Conservation (phyloP, 2,329 filamentous ascomycete species). For the Aspergillus texensis region DNA sequence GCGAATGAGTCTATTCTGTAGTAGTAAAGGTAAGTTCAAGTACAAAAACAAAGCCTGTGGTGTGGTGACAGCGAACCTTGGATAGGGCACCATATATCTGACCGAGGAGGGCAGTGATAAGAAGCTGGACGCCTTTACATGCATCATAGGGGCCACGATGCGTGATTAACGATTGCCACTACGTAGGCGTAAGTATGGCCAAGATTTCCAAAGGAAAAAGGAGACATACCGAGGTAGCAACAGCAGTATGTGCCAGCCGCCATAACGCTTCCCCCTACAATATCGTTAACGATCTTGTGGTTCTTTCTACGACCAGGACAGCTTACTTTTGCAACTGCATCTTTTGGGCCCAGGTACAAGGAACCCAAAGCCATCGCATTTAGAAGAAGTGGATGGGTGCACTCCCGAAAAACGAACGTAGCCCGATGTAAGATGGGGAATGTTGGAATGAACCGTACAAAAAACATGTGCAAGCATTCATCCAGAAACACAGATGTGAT, state of each 20-base stretch:
- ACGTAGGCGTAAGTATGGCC: constrained; percentile 10
- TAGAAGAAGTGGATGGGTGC: constrained; percentile 46
- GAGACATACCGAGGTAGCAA: constrained; percentile 43
- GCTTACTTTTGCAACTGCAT: constrained; percentile 42
- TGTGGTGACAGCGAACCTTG: constrained; percentile 26
- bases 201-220: background rate
- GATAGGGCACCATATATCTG: constrained; percentile 50
- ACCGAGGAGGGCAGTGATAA: constrained; percentile 46
- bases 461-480: constrained; percentile 53
- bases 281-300: background rate
- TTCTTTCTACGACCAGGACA: background rate
- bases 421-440: constrained; percentile 50
- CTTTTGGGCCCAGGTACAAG: constrained; percentile 48
- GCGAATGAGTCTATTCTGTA: constrained; percentile 43
- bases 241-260: constrained; percentile 48
- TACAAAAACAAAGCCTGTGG: background rate
- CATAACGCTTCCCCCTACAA: constrained; percentile 47
- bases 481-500: constrained; percentile 51
- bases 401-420: constrained; percentile 50
- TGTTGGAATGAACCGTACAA: constrained; percentile 49
- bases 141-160: constrained; percentile 47
- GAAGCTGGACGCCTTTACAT: constrained; percentile 48
- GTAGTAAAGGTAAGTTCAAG: background rate
- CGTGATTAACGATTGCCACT: constrained; percentile 50
- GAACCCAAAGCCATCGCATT: constrained; percentile 52